These are phyloP conservation scores for Tylopilus vinaceipallidus DNA, from an alignment of 768 basidiomycete species.

Conservation along the genomic window DNA sequence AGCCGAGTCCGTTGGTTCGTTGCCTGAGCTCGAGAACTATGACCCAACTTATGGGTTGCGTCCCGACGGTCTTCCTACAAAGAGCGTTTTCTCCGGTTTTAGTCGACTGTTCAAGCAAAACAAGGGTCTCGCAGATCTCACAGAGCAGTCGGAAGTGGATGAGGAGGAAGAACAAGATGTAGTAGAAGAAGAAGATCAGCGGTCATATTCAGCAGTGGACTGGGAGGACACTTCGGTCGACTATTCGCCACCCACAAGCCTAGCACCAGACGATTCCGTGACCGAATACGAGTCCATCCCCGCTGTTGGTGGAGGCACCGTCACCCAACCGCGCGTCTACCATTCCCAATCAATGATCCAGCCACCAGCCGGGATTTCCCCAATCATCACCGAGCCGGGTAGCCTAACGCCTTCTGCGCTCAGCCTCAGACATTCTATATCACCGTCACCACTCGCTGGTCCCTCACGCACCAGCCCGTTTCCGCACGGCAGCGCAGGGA, in stretches of 20 bases:
- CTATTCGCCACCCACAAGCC: constrained; percentile 44
- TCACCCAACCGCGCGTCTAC: constrained; percentile 80
- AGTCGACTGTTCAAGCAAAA: constrained; percentile 67
- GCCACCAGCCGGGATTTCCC: constrained; percentile 33
- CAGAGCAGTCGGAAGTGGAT: constrained; percentile 47
- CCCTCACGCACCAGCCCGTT: constrained; percentile 31
- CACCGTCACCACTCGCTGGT: constrained; percentile 10
- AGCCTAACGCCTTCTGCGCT: constrained; percentile 37
- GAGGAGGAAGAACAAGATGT: constrained; percentile 38
- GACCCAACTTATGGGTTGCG: constrained; percentile 96
- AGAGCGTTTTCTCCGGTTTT: constrained; percentile 79
- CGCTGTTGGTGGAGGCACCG: constrained; percentile 86
- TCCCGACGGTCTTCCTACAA: constrained; percentile 85
- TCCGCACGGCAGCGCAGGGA: constrained; percentile 6
- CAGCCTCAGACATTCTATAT: constrained; percentile 2
- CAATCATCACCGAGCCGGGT: constrained; percentile 44
- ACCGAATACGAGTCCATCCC: constrained; percentile 85
- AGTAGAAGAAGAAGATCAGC: constrained; percentile 27
- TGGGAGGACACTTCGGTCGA: constrained; percentile 64
- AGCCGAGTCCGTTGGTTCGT: constrained; percentile 27
- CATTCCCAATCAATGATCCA: constrained; percentile 83
- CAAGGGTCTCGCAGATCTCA: constrained; percentile 75
- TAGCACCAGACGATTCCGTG: constrained; percentile 41
- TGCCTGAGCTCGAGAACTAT: constrained; percentile 71
- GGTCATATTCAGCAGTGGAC: constrained; percentile 62